These are phyloP conservation scores for Russula olivacea DNA, from an alignment of 768 basidiomycete genomes.

Conservation along the genomic window DNA sequence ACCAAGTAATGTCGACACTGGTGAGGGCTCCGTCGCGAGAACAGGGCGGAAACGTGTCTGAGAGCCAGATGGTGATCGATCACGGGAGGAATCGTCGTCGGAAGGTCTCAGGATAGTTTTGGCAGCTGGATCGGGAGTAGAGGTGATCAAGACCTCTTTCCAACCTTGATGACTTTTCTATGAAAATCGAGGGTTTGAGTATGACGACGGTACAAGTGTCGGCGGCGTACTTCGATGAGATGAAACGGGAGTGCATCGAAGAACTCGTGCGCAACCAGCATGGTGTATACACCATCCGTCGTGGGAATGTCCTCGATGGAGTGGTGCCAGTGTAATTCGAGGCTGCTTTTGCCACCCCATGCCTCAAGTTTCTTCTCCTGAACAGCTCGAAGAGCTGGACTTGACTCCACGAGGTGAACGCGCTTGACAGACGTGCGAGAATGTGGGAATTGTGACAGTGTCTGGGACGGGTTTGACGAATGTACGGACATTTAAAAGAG, in stretches of 20 bases:
- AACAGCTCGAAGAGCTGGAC: slow-evolving; percentile 48
- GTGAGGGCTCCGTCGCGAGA: slow-evolving; percentile 53
- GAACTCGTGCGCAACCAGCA: slow-evolving; percentile 93
- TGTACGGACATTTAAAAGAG: not conserved
- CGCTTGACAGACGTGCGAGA: slow-evolving; percentile 34
- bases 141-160: slow-evolving; percentile 75
- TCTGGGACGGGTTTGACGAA: slow-evolving; percentile 33
- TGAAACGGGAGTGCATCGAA: slow-evolving; percentile 96
- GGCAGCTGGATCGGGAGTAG: slow-evolving; percentile 37
- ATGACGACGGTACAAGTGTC: not conserved
- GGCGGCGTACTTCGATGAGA: slow-evolving; percentile 62
- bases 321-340: slow-evolving; percentile 63
- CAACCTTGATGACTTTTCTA: slow-evolving; percentile 78
- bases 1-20: slow-evolving; percentile 51
- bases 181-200: not conserved
- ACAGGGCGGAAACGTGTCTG: slow-evolving; percentile 51
- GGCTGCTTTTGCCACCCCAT: slow-evolving; percentile 30
- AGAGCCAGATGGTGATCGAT: slow-evolving; percentile 17
- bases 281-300: slow-evolving; percentile 55
- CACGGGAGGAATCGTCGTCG: slow-evolving; percentile 9
- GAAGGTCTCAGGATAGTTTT: slow-evolving; percentile 29
- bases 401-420: slow-evolving; percentile 55
- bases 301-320: slow-evolving; percentile 59
- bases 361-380: slow-evolving; percentile 50
- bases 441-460: slow-evolving; percentile 44